Percentiles rank a stretch among this genome's conserved stretches.
Evolutionary conservation across 2,329 filamentous ascomycete species (phyloP).

Genomic region (Xenosphaeropsis pyriputrescens): DNA sequence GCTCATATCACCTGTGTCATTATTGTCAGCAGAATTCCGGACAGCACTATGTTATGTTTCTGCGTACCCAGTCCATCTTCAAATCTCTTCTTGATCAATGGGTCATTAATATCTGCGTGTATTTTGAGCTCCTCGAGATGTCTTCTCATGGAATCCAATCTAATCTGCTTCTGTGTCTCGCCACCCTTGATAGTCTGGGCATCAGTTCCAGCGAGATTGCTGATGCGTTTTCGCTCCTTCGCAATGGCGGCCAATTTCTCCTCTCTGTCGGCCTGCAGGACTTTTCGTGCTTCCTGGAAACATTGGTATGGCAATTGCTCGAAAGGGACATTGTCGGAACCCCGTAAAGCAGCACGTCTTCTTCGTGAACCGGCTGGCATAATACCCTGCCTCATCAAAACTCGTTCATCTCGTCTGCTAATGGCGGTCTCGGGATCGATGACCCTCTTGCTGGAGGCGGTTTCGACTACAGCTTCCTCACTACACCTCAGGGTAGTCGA

Average conservation of each 20-base stretch:
- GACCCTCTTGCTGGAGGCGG: slow-evolving; percentile 20
- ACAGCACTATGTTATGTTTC: not conserved
- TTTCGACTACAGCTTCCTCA: slow-evolving; percentile 21
- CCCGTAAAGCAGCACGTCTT: slow-evolving; percentile 59
- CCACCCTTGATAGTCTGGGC: slow-evolving; percentile 44
- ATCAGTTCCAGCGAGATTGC: slow-evolving; percentile 44
- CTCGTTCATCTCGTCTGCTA: slow-evolving; percentile 46
- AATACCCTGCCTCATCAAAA: slow-evolving; percentile 51
- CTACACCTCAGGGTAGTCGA: slow-evolving; percentile 20
- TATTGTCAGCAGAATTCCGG: too few species aligned
- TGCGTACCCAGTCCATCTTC: slow-evolving; percentile 75
- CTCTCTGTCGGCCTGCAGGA: slow-evolving; percentile 65
- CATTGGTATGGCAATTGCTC: slow-evolving; percentile 93
- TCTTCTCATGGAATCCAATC: slow-evolving; percentile 53
- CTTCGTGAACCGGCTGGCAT: slow-evolving; percentile 72
- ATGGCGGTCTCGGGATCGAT: slow-evolving; percentile 57
- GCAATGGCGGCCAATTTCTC: slow-evolving; percentile 68
- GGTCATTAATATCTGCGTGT: slow-evolving; percentile 87
- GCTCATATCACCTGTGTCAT: slow-evolving; percentile 66
- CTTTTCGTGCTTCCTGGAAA: slow-evolving; percentile 86
- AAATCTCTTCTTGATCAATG: slow-evolving; percentile 80
- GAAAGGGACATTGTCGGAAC: slow-evolving; percentile 57
- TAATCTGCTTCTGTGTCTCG: slow-evolving; percentile 46
- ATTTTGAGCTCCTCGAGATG: slow-evolving; percentile 74
- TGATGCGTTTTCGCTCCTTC: slow-evolving; percentile 52